Base-by-base conservation (phyloP, 1,139 yeast genomes). In the Pneumocystis oryctolagi region DNA sequence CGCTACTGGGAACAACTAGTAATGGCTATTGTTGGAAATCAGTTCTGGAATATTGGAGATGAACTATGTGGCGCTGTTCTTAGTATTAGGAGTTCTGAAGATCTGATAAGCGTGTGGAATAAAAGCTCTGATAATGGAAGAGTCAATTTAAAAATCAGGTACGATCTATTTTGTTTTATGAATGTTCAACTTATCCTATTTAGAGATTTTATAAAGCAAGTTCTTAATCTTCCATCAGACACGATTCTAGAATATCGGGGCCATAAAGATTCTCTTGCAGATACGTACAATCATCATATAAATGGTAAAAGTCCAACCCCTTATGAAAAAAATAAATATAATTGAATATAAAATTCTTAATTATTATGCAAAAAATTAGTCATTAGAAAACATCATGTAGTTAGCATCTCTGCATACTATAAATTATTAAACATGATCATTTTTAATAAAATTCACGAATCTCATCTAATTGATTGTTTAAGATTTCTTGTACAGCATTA, bases 41-140 rank as follows among this genome's bases (percentile, higher is more conserved):
- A 64, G 18, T 69, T 67, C 25, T 67, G 65, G 31, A 64, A 63
- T 16, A 61, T 64, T 61, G 69, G 55, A 61, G 72, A 71, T 60
- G 76, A 74, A 63, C 67, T 74, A 32, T 70, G 73, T 31, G 77
- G 77, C 2, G 68, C 72, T 4, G 77, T 74, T 59, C 69, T 74
- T 62, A 71, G 74, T 60, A 74, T 73, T 5, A 71, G 77, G 6
- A 69, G 74, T 8, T 65, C 64, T 39, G 77, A 74, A 63, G 76
- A 72, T 64, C 71, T 73, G 58, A 65, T 74, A 58, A 69, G 73
- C 28, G 70, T 74, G 37, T 74, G 77, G 77, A 74, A 64, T 60
- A 62, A 62, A 58, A 65, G 66, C 14, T 67, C 67, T n/a, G 59
- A 60, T 25, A 61, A 65, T 35, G 68, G 67, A 4, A 57, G 62